These are phyloP conservation scores for Stagonosporopsis rhizophila DNA, from an alignment of 2,329 filamentous ascomycete genomes.

Conservation along the genomic window DNA sequence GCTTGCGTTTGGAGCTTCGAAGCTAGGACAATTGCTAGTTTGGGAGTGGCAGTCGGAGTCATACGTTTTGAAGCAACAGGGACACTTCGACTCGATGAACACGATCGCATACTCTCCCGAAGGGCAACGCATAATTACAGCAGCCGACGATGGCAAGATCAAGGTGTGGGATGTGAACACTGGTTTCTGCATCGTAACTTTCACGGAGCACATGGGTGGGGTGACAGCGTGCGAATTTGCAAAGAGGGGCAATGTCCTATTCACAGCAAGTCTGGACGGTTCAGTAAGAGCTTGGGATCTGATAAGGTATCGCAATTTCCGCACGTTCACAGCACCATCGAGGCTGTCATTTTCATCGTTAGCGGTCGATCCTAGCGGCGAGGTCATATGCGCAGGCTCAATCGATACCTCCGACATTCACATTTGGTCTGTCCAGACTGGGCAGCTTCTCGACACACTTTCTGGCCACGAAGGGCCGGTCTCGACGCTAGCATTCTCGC, in stretches of 20 bases:
- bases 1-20: conserved; percentile 95
- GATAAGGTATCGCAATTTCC: conserved; percentile 94
- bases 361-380: conserved; percentile 95
- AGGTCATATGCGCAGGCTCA: conserved; percentile 94
- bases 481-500: conserved; percentile 85
- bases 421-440: conserved; percentile 98
- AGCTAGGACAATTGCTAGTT: conserved; percentile 92
- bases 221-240: conserved; percentile 95
- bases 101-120: conserved; percentile 91
- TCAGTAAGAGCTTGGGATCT: conserved; percentile 96
- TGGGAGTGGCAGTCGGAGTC: conserved; percentile 99
- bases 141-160: conserved; percentile 95
- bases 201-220: conserved; percentile 93
- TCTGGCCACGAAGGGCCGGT: conserved; percentile 94
- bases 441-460: conserved; percentile 88
- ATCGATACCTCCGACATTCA: conserved; percentile 97
- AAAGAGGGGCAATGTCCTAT: conserved; percentile 92
- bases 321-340: conserved; percentile 94
- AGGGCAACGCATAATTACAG: conserved; percentile 89
- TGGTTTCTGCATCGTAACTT: conserved; percentile 97
- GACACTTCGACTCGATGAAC: conserved; percentile 96
- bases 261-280: conserved; percentile 93
- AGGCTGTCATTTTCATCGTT: conserved; percentile 91
- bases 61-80: conserved; percentile 97
- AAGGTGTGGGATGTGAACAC: conserved; percentile 98